These are phyloP conservation scores for Lactarius pseudohatsudake DNA, from an alignment of 768 basidiomycete genomes.

Conservation along the genomic window DNA sequence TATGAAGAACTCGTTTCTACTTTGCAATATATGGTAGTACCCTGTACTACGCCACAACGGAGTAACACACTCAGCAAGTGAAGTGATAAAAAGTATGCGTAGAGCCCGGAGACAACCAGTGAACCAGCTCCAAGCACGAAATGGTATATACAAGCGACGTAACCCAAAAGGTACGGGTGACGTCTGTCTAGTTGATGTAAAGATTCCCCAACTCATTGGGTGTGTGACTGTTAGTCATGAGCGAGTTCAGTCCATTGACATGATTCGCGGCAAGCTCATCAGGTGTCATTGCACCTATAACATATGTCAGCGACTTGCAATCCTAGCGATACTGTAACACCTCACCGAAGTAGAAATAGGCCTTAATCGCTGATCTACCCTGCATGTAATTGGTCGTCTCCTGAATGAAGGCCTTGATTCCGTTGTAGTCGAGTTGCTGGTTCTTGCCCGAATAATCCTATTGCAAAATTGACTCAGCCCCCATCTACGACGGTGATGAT, in stretches of 20 bases:
- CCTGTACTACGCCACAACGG: constrained; percentile 17
- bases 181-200: constrained; percentile 43
- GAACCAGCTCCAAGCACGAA: constrained; percentile 10
- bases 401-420: constrained; percentile 52
- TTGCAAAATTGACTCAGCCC: constrained; percentile 2
- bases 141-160: background rate
- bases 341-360: constrained; percentile 62
- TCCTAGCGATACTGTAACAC: constrained; percentile 30
- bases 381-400: constrained; percentile 49
- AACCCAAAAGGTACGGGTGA: constrained; percentile 1
- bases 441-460: constrained; percentile 55
- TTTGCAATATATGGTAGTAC: constrained; percentile 3
- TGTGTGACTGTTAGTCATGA: constrained; percentile 46
- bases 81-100: background rate
- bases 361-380: constrained; percentile 40
- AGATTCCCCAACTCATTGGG: constrained; percentile 53
- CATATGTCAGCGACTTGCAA: background rate
- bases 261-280: constrained; percentile 39
- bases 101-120: constrained; percentile 8
- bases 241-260: constrained; percentile 54
- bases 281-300: constrained; percentile 51
- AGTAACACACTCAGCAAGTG: background rate
- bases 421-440: constrained; percentile 40
- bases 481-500: background rate
- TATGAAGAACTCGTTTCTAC: background rate